Base-by-base conservation (phyloP, 352 stramenopile genomes). In the Halophytophthora batemanensis region DNA sequence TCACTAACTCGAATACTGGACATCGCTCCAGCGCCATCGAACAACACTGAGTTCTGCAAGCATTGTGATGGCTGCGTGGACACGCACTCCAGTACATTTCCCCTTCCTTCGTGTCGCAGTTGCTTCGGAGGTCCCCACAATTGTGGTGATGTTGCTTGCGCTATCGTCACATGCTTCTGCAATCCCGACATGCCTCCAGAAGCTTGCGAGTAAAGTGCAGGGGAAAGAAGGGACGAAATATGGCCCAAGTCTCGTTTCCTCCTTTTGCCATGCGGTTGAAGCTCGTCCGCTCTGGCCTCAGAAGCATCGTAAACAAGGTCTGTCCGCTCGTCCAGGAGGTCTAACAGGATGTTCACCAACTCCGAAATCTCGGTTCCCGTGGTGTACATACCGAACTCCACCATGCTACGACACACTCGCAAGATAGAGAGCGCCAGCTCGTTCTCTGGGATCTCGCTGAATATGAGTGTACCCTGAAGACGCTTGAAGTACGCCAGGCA, bases 371-470 rank as follows among this genome's bases (percentile, higher is more conserved):
- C 72, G 12, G 69, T 47, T 37, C 82, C 61, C 0, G 69, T 67
- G 17, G 62, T 48, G 33, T 81, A 86, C 61, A 90, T 86, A 2
- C 76, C 79, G 57, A 87, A 90, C 45, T 79, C 68, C 8, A 84
- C 61, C 58, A 90, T 59, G 39, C 86, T 87, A 42, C 68, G 66
- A 40, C 54, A 77, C 25, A 78, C 51, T 7, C 74, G 74, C 21
- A 87, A 25, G 38, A 86, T 65, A 3, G 79, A 56, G 12, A 90
- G 66, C 0, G 69, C 77, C 8, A 90, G 43, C 25, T 86, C 73
- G 33, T 87, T 90, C 60, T 86, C 64, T 6, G 76, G 74, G 6
- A 69, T 74, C 33, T 81, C 72, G 19, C 82, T 70, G 10, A 86
- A 64, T 21, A 69, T 61, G 33, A 87, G 72, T 12, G 55, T 45